Conservation (phyloP, 805 yeast genomes). For the Yarrowia osloensis region DNA sequence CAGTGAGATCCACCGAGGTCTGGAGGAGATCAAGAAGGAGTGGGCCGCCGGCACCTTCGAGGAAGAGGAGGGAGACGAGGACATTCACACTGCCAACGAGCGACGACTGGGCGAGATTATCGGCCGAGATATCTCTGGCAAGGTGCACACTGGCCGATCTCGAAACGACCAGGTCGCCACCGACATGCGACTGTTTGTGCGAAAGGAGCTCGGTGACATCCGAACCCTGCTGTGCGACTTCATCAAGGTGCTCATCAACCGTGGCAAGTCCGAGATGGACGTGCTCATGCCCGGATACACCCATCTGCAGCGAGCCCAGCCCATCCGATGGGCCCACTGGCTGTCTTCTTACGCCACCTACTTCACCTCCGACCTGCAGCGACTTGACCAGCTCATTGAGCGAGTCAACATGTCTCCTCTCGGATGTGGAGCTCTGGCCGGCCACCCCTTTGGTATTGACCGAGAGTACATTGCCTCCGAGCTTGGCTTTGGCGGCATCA, state of each 20-base stretch:
- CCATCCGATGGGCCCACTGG: conserved; percentile 99
- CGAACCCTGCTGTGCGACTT: conserved; percentile 60
- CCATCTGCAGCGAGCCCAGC: conserved; percentile 97
- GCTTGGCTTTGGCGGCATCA: conserved; percentile 78
- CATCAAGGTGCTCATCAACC: conserved; percentile 63
- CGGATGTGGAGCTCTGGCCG: conserved; percentile 98
- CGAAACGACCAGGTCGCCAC: conserved; percentile 99
- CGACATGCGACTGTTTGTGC: conserved; percentile 94
- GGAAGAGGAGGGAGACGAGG: conserved; percentile 91
- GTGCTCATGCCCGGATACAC: conserved; percentile 99
- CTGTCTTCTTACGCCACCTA: conserved; percentile 91
- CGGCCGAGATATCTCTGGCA: conserved; percentile 92
- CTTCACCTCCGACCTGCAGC: conserved; percentile 83
- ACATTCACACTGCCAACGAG: conserved; percentile 98
- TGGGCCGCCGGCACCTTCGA: conserved; percentile 73
- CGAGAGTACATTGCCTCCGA: conserved; percentile 82
- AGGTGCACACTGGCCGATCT: conserved; percentile 98
- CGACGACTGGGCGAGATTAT: conserved; percentile 95
- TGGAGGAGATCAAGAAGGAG: conserved; percentile 68
- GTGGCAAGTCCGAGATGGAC: conserved; percentile 86
- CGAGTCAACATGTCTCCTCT: conserved; percentile 88
- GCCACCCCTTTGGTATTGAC: conserved; percentile 99
- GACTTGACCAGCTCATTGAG: conserved; percentile 75
- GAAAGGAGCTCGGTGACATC: conserved; percentile 67
- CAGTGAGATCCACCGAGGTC: conserved; percentile 78